Percentiles rank a stretch among this genome's conserved stretches.
phyloP scores from a whole-genome alignment of 2,329 filamentous ascomycete genomes.

The Xylariaceae sp. region DNA sequence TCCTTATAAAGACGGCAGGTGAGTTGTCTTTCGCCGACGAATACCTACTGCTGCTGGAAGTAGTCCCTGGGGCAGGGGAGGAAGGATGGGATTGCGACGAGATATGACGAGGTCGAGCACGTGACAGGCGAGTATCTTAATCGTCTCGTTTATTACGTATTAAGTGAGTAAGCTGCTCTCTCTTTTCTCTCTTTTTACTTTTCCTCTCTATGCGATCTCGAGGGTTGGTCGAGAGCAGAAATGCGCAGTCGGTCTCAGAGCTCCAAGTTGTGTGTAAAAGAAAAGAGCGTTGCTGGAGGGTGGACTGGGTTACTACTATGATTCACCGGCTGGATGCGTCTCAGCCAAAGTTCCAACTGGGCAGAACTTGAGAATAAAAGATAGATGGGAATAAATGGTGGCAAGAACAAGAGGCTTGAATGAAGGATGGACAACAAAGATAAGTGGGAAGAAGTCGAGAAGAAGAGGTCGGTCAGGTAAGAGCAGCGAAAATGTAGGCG shows the following conservation, averaged over 20 bases:
- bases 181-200: not conserved
- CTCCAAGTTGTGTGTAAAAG: not conserved
- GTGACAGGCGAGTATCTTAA: conserved; percentile 4
- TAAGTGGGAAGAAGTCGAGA: not conserved
- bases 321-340: not conserved
- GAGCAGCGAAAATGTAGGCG: not conserved
- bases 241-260: conserved; percentile 1
- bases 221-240: not conserved
- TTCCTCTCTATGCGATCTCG: conserved; percentile 2
- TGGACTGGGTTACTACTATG: not conserved
- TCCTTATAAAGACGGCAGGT: not conserved
- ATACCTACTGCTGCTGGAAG: not conserved
- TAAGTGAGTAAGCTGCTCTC: not conserved
- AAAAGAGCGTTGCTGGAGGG: conserved; percentile 5
- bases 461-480: not conserved
- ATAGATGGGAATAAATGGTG: not conserved
- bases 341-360: not conserved
- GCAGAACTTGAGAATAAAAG: not conserved
- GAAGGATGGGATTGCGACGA: not conserved
- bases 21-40: not conserved
- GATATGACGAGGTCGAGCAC: not conserved
- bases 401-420: not conserved
- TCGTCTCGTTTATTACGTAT: not conserved
- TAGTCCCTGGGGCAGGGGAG: not conserved
- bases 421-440: conserved; percentile 2